Percentiles rank a stretch among this genome's conserved stretches.
Evolutionary conservation across 805 yeast species (phyloP).

Genomic region (Starmerella vaccinii): DNA sequence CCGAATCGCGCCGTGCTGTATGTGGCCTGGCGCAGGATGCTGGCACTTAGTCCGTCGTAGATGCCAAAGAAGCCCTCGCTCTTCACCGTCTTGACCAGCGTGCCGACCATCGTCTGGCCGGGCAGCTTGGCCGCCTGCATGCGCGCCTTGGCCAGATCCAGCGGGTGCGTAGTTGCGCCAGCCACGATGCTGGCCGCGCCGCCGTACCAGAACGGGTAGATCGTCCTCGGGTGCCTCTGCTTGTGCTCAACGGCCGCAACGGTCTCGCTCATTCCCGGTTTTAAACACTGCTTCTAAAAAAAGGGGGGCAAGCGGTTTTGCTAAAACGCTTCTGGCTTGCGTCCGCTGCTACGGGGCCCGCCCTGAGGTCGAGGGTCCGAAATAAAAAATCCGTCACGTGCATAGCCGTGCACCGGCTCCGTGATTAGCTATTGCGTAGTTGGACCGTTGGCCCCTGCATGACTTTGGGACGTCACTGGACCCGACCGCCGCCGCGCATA

Average conservation of each 20-base stretch:
- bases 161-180: slow-evolving; percentile 50
- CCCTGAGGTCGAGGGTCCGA: not conserved
- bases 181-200: slow-evolving; percentile 37
- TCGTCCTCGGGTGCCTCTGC: slow-evolving; percentile 3
- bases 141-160: slow-evolving; percentile 78
- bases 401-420: not conserved
- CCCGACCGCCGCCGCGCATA: not conserved
- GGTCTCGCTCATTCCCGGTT: not conserved
- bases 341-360: not conserved
- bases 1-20: slow-evolving; percentile 83
- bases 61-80: slow-evolving; percentile 53
- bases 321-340: too few species aligned
- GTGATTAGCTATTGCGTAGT: not conserved
- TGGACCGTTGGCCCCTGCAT: not conserved
- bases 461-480: not conserved
- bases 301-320: not conserved
- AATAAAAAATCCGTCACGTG: not conserved
- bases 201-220: slow-evolving; percentile 35
- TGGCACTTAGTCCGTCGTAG: slow-evolving; percentile 77
- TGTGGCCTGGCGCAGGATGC: slow-evolving; percentile 74
- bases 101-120: slow-evolving; percentile 51
- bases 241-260: not conserved
- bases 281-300: not conserved
- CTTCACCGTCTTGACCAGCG: slow-evolving; percentile 50
- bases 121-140: slow-evolving; percentile 66